Evolutionary conservation across 2,329 filamentous ascomycete species (phyloP).

Genomic region (Plectosphaerella sp.): DNA sequence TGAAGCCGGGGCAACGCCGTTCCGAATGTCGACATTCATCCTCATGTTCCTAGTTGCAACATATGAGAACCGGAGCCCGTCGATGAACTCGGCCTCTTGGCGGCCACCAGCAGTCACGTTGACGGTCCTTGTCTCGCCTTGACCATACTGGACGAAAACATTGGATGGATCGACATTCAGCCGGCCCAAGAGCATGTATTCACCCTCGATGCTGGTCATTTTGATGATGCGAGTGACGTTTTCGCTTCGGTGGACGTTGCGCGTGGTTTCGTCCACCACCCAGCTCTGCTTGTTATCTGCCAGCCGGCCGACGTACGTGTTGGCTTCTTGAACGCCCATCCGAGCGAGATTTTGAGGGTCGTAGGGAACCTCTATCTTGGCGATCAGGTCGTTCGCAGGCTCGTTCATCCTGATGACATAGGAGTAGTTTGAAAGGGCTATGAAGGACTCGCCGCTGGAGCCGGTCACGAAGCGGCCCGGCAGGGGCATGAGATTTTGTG

Average conservation of each 20-base stretch:
- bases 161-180: constrained; percentile 19
- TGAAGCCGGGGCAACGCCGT: too few relatives aligned
- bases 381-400: constrained; percentile 24
- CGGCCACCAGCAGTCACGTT: constrained; percentile 19
- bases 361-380: constrained; percentile 26
- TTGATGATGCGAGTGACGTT: constrained; percentile 25
- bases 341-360: constrained; percentile 6
- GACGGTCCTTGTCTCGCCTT: constrained; percentile 21
- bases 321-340: constrained; percentile 1
- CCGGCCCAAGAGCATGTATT: constrained; percentile 24
- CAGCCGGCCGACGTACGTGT: constrained; percentile 8
- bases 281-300: constrained; percentile 4
- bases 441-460: constrained; percentile 20
- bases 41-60: neutral
- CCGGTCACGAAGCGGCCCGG: constrained; percentile 22
- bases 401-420: constrained; percentile 25
- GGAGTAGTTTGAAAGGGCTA: constrained; percentile 22
- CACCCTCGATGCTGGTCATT: constrained; percentile 23
- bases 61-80: constrained; percentile 17
- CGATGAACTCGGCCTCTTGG: constrained; percentile 21
- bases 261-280: constrained; percentile 12
- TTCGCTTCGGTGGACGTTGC: constrained; percentile 22
- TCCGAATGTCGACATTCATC: constrained; percentile 4
- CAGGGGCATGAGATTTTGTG: constrained; percentile 21
- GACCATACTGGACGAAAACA: constrained; percentile 27